These are phyloP conservation scores for Sarocladiaceae sp. DNA, from an alignment of 2,329 filamentous ascomycete species.

Conservation along the genomic window DNA sequence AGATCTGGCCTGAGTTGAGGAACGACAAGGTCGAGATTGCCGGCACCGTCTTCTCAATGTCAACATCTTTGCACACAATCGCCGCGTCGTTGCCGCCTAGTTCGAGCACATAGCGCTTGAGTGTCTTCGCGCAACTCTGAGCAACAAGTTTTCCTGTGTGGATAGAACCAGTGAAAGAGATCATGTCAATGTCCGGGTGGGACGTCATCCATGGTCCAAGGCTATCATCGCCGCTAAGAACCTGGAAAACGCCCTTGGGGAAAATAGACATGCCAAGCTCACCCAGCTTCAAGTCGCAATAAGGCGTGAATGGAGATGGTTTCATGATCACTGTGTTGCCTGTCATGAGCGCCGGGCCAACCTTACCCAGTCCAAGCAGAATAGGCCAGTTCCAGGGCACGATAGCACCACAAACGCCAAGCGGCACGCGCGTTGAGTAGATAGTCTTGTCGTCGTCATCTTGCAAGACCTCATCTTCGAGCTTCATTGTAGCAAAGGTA, in stretches of 20 bases:
- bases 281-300: constrained; percentile 54
- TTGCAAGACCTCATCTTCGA: constrained; percentile 17
- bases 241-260: constrained; percentile 56
- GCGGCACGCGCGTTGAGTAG: constrained; percentile 19
- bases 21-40: constrained; percentile 46
- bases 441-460: constrained; percentile 23
- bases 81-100: constrained; percentile 55
- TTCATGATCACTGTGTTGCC: constrained; percentile 54
- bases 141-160: constrained; percentile 53
- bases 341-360: constrained; percentile 52
- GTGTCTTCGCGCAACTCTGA: constrained; percentile 9
- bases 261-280: constrained; percentile 50
- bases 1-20: constrained; percentile 46
- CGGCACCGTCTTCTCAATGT: constrained; percentile 32
- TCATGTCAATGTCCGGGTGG: constrained; percentile 55
- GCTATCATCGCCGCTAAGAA: constrained; percentile 54
- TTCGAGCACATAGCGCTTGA: constrained; percentile 12
- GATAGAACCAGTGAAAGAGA: constrained; percentile 59
- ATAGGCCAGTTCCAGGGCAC: constrained; percentile 50
- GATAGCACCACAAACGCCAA: constrained; percentile 41
- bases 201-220: constrained; percentile 52
- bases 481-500: constrained; percentile 22
- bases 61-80: constrained; percentile 54
- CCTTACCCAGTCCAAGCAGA: constrained; percentile 47
- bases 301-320: constrained; percentile 55